phyloP scores from a whole-genome alignment of 2,329 filamentous ascomycete species.

The Trichoderma sp. region DNA sequence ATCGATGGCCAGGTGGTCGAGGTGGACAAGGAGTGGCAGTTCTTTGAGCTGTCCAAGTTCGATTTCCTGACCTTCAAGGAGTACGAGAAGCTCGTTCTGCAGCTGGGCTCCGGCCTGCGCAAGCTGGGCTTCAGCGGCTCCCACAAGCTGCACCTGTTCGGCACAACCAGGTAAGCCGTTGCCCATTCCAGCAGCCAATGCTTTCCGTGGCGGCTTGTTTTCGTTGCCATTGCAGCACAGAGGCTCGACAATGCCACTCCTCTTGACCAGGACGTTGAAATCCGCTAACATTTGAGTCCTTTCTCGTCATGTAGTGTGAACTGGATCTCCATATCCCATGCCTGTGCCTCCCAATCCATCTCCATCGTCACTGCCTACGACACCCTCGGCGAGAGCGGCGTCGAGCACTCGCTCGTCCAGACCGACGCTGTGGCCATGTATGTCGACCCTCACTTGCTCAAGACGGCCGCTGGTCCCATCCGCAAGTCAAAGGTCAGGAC shows the following conservation, averaged over 20 bases:
- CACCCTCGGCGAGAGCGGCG: constrained; percentile 78
- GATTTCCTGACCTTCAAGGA: constrained; percentile 74
- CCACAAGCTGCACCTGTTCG: constrained; percentile 77
- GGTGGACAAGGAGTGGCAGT: constrained; percentile 89
- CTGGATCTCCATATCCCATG: constrained; percentile 82
- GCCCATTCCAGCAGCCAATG: not conserved
- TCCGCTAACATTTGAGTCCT: not conserved
- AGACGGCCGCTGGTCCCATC: constrained; percentile 55
- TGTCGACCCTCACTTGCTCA: constrained; percentile 74
- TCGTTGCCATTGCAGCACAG: not conserved
- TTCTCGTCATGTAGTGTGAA: constrained; percentile 52
- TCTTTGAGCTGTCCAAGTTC: constrained; percentile 78
- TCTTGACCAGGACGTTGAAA: not conserved
- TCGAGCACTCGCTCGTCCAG: constrained; percentile 81
- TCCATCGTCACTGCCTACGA: constrained; percentile 94
- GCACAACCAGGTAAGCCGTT: constrained; percentile 65
- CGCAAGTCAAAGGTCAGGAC: constrained; percentile 55
- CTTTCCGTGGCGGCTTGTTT: not conserved
- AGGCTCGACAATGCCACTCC: not conserved
- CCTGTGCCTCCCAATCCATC: constrained; percentile 76
- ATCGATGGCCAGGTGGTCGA: constrained; percentile 75
- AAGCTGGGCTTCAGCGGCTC: constrained; percentile 66
- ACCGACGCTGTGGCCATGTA: constrained; percentile 81
- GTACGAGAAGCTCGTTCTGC: constrained; percentile 67
- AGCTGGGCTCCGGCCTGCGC: constrained; percentile 70